A percentile compares a stretch with the other conserved stretches of the same genome.
Evolutionary conservation across 2,329 filamentous ascomycete genomes (phyloP).

Genomic region (Calonectria pseudoturangicola): DNA sequence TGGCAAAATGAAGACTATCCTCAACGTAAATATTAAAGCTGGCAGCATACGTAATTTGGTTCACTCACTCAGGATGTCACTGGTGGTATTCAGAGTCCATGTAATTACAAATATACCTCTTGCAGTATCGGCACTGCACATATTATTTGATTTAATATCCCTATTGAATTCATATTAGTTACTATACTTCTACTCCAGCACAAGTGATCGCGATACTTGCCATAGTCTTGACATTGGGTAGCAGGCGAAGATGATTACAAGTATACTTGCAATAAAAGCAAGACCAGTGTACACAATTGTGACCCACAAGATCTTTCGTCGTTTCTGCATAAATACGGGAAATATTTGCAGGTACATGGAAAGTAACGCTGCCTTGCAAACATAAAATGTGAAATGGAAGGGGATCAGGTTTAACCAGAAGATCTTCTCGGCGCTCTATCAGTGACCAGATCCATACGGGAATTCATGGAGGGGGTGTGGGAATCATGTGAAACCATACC

Average conservation of each 20-base stretch:
- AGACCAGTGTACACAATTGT: background rate
- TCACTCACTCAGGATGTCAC: background rate
- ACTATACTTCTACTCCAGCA: no score
- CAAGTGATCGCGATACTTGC: background rate
- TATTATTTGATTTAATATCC: background rate
- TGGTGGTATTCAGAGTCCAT: background rate
- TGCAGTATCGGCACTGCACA: background rate
- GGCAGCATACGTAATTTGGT: accelerated
- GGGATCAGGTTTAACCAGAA: background rate
- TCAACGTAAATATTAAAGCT: background rate
- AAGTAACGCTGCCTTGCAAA: background rate
- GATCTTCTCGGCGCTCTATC: background rate
- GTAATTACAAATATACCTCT: background rate
- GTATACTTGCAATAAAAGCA: background rate
- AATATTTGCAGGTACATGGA: conserved; percentile 5
- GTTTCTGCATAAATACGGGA: background rate
- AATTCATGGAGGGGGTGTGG: background rate
- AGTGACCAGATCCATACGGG: background rate
- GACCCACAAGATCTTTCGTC: background rate
- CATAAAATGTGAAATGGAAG: background rate
- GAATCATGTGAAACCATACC: background rate
- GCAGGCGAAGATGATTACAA: background rate
- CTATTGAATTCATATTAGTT: background rate
- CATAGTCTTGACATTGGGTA: conserved; percentile 6
- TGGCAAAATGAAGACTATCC: conserved; percentile 1